These are phyloP conservation scores for Candida maesae DNA, from an alignment of 805 yeast species.

Conservation along the genomic window DNA sequence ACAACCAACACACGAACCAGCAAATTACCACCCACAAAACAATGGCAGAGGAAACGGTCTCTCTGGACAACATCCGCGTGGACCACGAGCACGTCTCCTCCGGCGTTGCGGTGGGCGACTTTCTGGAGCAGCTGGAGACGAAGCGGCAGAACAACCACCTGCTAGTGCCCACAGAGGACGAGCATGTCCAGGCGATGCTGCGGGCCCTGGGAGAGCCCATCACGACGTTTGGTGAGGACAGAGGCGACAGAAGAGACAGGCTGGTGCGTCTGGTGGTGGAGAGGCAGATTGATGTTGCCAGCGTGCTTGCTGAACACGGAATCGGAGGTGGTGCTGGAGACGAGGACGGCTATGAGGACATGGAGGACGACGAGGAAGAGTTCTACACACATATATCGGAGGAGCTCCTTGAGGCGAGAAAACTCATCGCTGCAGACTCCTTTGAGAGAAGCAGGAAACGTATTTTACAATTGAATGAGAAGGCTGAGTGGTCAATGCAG, in stretches of 20 bases:
- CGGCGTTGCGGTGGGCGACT: constrained; percentile 28
- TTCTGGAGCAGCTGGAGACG: constrained; percentile 26
- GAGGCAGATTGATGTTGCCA: constrained; percentile 25
- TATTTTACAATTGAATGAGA: constrained; percentile 31
- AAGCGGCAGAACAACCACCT: constrained; percentile 26
- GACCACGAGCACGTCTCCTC: constrained; percentile 24
- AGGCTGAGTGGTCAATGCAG: constrained; percentile 34
- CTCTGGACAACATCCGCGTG: constrained; percentile 23
- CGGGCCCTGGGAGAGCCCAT: constrained; percentile 53
- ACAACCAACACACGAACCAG: too few relatives aligned
- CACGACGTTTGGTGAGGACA: constrained; percentile 55
- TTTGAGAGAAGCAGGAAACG: constrained; percentile 42
- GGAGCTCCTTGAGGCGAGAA: constrained; percentile 50
- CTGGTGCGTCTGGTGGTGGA: constrained; percentile 43
- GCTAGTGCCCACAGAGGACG: constrained; percentile 62
- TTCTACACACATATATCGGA: constrained; percentile 78
- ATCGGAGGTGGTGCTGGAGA: constrained; percentile 15
- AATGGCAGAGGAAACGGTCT: constrained; percentile 9
- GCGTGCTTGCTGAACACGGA: constrained; percentile 15
- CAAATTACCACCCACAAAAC: background rate
- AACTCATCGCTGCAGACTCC: constrained; percentile 48
- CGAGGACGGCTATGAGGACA: constrained; percentile 33
- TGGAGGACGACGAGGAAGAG: constrained; percentile 65
- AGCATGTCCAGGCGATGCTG: constrained; percentile 50
- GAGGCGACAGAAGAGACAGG: constrained; percentile 56